Evolutionary conservation across 768 basidiomycete genomes (phyloP).

Genomic region (Hypsizygus marmoreus): DNA sequence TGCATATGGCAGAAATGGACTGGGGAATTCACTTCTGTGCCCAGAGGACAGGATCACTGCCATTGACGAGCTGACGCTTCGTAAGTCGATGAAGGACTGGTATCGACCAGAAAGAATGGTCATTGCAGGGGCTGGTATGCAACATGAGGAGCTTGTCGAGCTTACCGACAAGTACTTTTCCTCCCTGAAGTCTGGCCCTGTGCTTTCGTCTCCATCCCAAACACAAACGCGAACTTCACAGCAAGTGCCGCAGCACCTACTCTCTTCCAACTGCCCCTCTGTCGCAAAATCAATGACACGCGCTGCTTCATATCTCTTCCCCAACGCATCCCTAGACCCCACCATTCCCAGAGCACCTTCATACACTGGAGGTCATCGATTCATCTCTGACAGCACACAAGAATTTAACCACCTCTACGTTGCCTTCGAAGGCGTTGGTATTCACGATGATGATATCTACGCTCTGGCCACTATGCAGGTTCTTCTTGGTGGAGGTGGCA

Average conservation of each 20-base stretch:
- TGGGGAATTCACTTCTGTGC: conserved; percentile 92
- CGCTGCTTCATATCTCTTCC: conserved; percentile 76
- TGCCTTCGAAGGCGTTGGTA: conserved; percentile 88
- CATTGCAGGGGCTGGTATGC: conserved; percentile 91
- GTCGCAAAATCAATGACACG: conserved; percentile 71
- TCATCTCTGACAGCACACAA: conserved; percentile 56
- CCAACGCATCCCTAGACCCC: conserved; percentile 32
- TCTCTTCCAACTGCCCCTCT: conserved; percentile 54
- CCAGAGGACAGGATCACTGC: conserved; percentile 77
- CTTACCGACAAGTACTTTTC: conserved; percentile 85
- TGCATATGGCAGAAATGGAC: conserved; percentile 73
- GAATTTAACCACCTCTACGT: conserved; percentile 95
- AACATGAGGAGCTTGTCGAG: conserved; percentile 85
- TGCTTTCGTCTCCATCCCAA: conserved; percentile 26
- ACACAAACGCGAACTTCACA: conserved; percentile 32
- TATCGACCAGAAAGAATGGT: conserved; percentile 95
- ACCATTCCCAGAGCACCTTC: conserved; percentile 43
- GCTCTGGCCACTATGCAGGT: conserved; percentile 93
- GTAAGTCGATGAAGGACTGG: conserved; percentile 73
- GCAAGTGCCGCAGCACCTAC: conserved; percentile 55
- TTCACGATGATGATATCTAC: conserved; percentile 91
- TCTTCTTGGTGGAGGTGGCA: conserved; percentile 92
- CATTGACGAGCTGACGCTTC: conserved; percentile 64
- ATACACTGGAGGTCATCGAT: conserved; percentile 86
- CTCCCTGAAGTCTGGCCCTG: conserved; percentile 47